Evolutionary conservation across 805 yeast species (phyloP), one percentile per base, ranked within the genome.

Genomic region (Candida wancherniae): DNA sequence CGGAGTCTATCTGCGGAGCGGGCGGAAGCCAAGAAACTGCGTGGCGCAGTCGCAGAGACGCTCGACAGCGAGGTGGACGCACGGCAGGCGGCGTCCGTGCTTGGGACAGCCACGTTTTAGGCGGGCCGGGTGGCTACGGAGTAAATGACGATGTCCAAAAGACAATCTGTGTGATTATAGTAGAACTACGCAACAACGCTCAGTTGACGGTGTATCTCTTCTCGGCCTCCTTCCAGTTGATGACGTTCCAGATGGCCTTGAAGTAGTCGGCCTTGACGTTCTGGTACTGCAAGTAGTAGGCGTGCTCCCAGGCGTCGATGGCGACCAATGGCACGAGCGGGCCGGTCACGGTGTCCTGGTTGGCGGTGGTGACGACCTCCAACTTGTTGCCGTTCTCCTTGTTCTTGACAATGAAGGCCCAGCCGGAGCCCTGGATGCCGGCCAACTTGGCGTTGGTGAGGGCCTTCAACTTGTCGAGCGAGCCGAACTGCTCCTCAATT

Each of bases 51-150:
- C 5, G 10, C 11, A 6, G 33, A 22, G 5, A 39, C 36, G 17
- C 44, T 39, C 10, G 47, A 39, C 15, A 59, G 63, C 3, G 63
- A 31, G 9, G 72, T 86, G 4, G 90, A 85, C 56, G 94, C 95
- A 0, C 76, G 75, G 38, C 79, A 77, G 47, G 97, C 95, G 1
- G 97, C 95, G 1, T 66, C 75, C 20, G 47, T 90, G 23, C 64
- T 88, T 16, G 94, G 95, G 1, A 78, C 77, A 4, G 77, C 90
- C 2, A 76, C 84, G 4, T 84, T 84, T 45, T 77, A 54, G 27
- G 4, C 19, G 21, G 15, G 19, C 14, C 10, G 26, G 10, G 9
- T 17, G 31, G 10, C 7, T 7, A 6, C 17, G 7, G 9, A 7
- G 20, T 18, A 18, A 18, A 9, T 18, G 9, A 7, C 7, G 9